Conservation (phyloP, 2,329 filamentous ascomycete genomes). For the Neonectria sp. region DNA sequence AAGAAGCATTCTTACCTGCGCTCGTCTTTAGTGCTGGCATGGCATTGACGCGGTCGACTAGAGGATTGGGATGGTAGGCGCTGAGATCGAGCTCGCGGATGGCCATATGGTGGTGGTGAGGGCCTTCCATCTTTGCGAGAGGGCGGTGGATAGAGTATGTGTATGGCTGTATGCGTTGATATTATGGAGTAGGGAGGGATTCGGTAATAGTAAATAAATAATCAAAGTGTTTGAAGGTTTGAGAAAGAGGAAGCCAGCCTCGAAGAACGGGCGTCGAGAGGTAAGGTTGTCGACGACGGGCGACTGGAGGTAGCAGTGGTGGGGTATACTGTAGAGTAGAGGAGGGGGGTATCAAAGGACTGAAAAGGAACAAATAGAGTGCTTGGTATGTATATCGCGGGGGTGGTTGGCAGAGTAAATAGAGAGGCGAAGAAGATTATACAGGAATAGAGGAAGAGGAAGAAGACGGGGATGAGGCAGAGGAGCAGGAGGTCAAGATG, state of each 20-base stretch:
- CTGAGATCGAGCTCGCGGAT: conserved; percentile 68
- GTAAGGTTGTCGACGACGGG: conserved; percentile 18
- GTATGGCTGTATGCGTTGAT: background rate
- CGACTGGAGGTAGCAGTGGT: background rate
- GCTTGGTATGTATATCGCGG: conserved; percentile 11
- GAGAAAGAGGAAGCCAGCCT: conserved; percentile 47
- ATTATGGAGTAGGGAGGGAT: background rate
- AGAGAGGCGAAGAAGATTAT: conserved; percentile 30
- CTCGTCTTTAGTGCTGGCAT: conserved; percentile 73
- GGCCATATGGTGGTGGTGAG: conserved; percentile 56
- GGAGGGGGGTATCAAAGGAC: conserved; percentile 18
- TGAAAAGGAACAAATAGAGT: conserved; percentile 30
- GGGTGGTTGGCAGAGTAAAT: conserved; percentile 27
- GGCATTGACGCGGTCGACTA: conserved; percentile 69
- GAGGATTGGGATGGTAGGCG: conserved; percentile 61
- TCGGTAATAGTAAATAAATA: conserved; percentile 15
- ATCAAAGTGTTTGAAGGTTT: conserved; percentile 22
- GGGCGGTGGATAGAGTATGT: conserved; percentile 19
- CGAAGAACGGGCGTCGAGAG: conserved; percentile 35
- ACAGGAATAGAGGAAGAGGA: conserved; percentile 26
- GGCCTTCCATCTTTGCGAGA: conserved; percentile 45
- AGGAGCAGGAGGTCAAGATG: conserved; percentile 20
- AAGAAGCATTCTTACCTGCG: conserved; percentile 64
- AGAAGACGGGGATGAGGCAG: conserved; percentile 20
- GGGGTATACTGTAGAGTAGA: conserved; percentile 21